These are phyloP conservation scores for Cryomyces minteri DNA, from an alignment of 495 filamentous ascomycete species.

Conservation along the genomic window DNA sequence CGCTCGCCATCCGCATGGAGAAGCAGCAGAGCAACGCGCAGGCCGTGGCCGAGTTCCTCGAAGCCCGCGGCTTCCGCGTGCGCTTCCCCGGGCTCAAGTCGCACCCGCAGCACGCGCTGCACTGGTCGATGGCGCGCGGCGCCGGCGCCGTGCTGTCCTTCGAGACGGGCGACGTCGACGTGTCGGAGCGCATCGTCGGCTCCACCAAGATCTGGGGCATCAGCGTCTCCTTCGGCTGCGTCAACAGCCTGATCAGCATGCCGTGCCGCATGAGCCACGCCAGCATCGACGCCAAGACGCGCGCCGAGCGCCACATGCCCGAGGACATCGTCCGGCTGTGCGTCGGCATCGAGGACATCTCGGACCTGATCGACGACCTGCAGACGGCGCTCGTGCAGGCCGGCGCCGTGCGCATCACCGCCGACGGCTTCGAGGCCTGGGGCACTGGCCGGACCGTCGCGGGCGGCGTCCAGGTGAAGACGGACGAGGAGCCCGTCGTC, in stretches of 20 bases:
- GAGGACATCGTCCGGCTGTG: constrained; percentile 93
- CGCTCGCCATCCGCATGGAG: constrained; percentile 92
- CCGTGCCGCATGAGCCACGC: constrained; percentile 99
- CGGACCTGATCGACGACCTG: constrained; percentile 88
- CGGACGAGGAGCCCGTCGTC: too few species aligned
- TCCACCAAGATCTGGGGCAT: constrained; percentile 84
- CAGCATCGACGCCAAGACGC: constrained; percentile 88
- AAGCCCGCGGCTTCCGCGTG: constrained; percentile 79
- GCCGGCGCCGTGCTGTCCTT: constrained; percentile 89
- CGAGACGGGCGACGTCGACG: constrained; percentile 67
- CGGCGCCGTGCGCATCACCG: constrained; percentile 69
- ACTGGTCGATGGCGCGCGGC: constrained; percentile 86
- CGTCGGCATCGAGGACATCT: constrained; percentile 87
- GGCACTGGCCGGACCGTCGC: background rate
- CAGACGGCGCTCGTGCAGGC: constrained; percentile 79
- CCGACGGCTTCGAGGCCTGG: constrained; percentile 54
- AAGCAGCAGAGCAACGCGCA: constrained; percentile 90
- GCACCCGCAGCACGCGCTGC: constrained; percentile 90
- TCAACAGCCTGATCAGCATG: constrained; percentile 98
- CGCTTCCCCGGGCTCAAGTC: constrained; percentile 86
- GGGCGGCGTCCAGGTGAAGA: background rate
- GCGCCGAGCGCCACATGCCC: constrained; percentile 74
- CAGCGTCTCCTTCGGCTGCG: constrained; percentile 90
- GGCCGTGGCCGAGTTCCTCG: constrained; percentile 79
- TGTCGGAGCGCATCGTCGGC: constrained; percentile 88